Evolutionary conservation across 2,329 filamentous ascomycete species (phyloP), one percentile per base, ranked within the genome.

Genomic region (Fusarium guadeloupense): DNA sequence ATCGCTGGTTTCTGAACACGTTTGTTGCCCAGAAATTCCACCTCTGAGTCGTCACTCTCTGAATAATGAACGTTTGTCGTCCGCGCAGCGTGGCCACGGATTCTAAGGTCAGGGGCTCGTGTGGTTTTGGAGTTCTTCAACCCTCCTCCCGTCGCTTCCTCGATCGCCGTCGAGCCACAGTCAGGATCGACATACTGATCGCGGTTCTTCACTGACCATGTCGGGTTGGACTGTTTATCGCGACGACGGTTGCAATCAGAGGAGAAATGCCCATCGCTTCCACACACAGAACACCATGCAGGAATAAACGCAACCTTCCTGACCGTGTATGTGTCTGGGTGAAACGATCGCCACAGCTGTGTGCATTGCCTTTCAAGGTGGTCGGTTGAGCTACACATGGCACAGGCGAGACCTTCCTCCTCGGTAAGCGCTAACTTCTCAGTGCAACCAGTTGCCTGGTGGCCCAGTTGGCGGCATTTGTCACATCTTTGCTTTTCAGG

Each of bases 401-500:
- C 83, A 70, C 89, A 92, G 4, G 81, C 80, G 40, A 82, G 75
- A 19, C 80, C 79, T 50, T 88, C 85, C 14, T 80, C 79, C 59
- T 81, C 81, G 14, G 81, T 76, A 44, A 82, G 63, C 4, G 74
- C 72, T 35, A 90, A 78, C 57, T 85, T 85, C 59, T 89, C 85
- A 3, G 73, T 67, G 69, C 89, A 92, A 8, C 75, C 64, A 1
- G 72, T 65, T 16, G 75, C 73, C 44, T 68, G 65, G 67, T 92
- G 89, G 9, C 89, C 89, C 37, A 83, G 77, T 71, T 88, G 84
- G 41, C 79, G 81, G 72, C 89, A 92, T 69, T 85, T 86, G 42
- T 66, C 70, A 69, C 86, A 89, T 57, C 84, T 79, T 28, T 73
- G 72, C 28, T 77, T 78, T 6, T 74, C 75, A 10, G 84, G 82